Conservation (phyloP, 768 basidiomycete genomes). For the Amyloporia xantha region DNA sequence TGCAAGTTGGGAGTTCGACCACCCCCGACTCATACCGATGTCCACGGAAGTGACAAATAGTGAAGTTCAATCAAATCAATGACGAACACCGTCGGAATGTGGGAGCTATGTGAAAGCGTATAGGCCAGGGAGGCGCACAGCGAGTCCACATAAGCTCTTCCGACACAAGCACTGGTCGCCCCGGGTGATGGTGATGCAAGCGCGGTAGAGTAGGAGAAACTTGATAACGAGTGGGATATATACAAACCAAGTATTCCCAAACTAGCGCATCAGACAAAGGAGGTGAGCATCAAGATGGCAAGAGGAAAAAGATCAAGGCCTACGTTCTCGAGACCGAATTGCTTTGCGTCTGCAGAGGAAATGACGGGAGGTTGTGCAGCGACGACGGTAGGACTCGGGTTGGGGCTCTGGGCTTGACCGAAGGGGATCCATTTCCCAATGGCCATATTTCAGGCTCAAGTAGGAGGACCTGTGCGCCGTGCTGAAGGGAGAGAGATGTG, state of each 20-base stretch:
- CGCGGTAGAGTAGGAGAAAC: too few relatives aligned
- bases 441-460: slow-evolving; percentile 9
- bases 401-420: slow-evolving; percentile 14
- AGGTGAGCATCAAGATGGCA: slow-evolving; percentile 7
- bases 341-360: slow-evolving; percentile 69
- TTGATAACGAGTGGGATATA: too few relatives aligned
- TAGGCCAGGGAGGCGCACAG: too few relatives aligned
- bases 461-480: neutral
- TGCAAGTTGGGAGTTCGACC: too few relatives aligned
- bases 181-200: too few relatives aligned
- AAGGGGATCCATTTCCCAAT: slow-evolving; percentile 25
- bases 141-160: too few relatives aligned
- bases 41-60: too few relatives aligned
- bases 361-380: slow-evolving; percentile 18
- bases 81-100: too few relatives aligned
- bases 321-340: slow-evolving; percentile 97
- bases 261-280: slow-evolving; percentile 37
- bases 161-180: too few relatives aligned
- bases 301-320: slow-evolving; percentile 28
- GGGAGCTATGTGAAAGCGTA: too few relatives aligned
- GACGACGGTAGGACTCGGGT: slow-evolving; percentile 13
- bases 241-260: slow-evolving; percentile 90
- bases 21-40: too few relatives aligned
- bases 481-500: neutral
- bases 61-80: too few relatives aligned